These are phyloP conservation scores for Mycena indigotica DNA, from an alignment of 768 basidiomycete genomes.

Conservation along the genomic window DNA sequence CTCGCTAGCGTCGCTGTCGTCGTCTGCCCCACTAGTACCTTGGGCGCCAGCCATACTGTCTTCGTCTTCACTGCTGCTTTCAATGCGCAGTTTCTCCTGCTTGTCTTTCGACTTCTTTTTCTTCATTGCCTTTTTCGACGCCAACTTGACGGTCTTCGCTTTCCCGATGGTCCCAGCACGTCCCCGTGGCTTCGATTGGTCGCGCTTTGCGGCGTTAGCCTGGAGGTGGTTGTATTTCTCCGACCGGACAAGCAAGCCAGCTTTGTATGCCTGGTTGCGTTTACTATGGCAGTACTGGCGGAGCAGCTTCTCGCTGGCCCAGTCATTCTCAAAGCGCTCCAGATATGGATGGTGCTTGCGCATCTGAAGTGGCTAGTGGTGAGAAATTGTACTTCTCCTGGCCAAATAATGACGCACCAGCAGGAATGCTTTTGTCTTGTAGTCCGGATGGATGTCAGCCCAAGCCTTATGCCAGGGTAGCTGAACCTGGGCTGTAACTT, in stretches of 20 bases:
- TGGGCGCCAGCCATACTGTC: background rate
- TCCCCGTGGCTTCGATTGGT: constrained; percentile 2
- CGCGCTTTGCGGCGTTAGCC: constrained; percentile 21
- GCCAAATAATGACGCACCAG: background rate
- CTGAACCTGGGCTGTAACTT: background rate
- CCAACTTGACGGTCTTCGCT: background rate
- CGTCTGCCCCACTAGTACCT: too few species aligned
- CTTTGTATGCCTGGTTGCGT: constrained; percentile 11
- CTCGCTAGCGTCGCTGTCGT: too few species aligned
- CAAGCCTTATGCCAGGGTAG: background rate
- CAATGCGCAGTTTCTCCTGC: background rate
- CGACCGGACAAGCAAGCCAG: constrained; percentile 19
- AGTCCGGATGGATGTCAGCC: background rate
- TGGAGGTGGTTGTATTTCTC: constrained; percentile 24
- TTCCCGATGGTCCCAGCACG: background rate
- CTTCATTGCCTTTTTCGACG: background rate
- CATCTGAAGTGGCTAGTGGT: background rate
- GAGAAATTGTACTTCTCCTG: background rate
- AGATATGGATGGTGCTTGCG: background rate
- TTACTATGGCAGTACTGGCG: constrained; percentile 27
- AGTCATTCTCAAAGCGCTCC: constrained; percentile 20
- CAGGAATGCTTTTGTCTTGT: background rate
- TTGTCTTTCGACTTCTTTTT: background rate
- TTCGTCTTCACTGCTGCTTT: background rate
- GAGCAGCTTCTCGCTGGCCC: constrained; percentile 27